Evolutionary conservation across 306 rosid species (phyloP), one percentile per base, ranked within the genome.

Genomic region (Cyclanthera cordifolia): DNA sequence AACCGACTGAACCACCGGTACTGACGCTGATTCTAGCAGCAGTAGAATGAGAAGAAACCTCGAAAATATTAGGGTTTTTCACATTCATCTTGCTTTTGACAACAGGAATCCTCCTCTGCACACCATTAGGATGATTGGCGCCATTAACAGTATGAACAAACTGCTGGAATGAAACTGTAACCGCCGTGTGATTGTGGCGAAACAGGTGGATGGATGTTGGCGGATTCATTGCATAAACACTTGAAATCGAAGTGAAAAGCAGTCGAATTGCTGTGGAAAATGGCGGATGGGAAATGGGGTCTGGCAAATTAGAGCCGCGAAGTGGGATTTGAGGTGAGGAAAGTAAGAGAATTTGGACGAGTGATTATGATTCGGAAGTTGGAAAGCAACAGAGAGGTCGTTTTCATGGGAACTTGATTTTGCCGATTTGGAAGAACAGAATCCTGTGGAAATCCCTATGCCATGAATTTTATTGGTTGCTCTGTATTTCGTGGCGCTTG

Each of bases 131-230:
- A 28, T 69, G 59, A 50, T 69, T 69, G 11, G 25, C 49, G 19
- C 49, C 49, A 37, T 52, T 51, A 12, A 50, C 53, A 9, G 58
- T 8, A 48, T 69, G 73, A 32, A 69, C 55, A 32, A 69, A 69
- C 46, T 69, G 73, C 10, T 66, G 71, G 25, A 66, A 66, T 7
- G 55, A 32, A 14, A 66, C 71, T 3, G 71, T 66, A 1, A 25
- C 71, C 37, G 71, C 71, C 8, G 55, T 47, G 7, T 66, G 71
- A 47, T 66, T 66, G 21, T 69, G 73, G 19, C 73, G 61, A 19
- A 69, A 69, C 13, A 51, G 20, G 15, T 51, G 55, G 14, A 69
- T 37, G 19, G 60, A 69, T 0, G 60, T 17, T n/a, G 27, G n/a
- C 11, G 72, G 57, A 49, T 13, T 68, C 72, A 68, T 67, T 14